These are phyloP conservation scores for Flaveria sonorensis DNA, from an alignment of 129 eudicot genomes.

Conservation along the genomic window DNA sequence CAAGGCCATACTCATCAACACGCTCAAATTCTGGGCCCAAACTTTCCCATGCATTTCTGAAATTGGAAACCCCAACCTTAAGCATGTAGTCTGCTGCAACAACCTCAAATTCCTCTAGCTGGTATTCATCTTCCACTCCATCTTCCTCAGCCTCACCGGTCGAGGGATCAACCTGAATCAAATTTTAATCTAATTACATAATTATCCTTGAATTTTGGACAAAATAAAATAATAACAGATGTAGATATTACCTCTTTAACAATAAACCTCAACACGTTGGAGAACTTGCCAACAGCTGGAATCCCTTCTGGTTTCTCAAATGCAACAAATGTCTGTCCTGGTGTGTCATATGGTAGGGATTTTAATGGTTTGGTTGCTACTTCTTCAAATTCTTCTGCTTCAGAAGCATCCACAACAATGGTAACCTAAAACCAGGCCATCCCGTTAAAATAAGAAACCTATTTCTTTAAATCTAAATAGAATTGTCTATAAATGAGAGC, in stretches of 20 bases:
- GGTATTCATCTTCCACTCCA: constrained; percentile 96
- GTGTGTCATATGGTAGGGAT: constrained; percentile 84
- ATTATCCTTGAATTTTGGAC: not conserved
- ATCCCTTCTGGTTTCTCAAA: constrained; percentile 89
- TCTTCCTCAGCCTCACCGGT: constrained; percentile 97
- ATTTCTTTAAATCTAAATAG: not conserved
- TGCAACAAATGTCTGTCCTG: constrained; percentile 91
- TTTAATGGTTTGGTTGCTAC: constrained; percentile 58
- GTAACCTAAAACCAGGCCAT: constrained; percentile 52
- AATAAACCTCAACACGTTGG: constrained; percentile 69
- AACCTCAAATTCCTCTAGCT: constrained; percentile 86
- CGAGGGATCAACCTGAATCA: constrained; percentile 80
- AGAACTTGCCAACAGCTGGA: constrained; percentile 77
- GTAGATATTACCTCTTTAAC: constrained; percentile 75
- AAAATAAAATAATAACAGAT: not conserved
- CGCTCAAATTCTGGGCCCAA: constrained; percentile 77
- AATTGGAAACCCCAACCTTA: constrained; percentile 90
- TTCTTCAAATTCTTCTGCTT: constrained; percentile 91
- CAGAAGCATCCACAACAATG: constrained; percentile 91
- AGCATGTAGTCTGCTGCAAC: constrained; percentile 91
- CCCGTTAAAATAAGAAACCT: not conserved
- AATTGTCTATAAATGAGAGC: not conserved
- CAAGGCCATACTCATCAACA: constrained; percentile 91
- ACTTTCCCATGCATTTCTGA: constrained; percentile 92
- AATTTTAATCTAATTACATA: not conserved